Percentiles rank a stretch among this genome's conserved stretches.
Evolutionary conservation across 2,329 filamentous ascomycete species (phyloP).

Genomic region (Fusarium nematophilum): DNA sequence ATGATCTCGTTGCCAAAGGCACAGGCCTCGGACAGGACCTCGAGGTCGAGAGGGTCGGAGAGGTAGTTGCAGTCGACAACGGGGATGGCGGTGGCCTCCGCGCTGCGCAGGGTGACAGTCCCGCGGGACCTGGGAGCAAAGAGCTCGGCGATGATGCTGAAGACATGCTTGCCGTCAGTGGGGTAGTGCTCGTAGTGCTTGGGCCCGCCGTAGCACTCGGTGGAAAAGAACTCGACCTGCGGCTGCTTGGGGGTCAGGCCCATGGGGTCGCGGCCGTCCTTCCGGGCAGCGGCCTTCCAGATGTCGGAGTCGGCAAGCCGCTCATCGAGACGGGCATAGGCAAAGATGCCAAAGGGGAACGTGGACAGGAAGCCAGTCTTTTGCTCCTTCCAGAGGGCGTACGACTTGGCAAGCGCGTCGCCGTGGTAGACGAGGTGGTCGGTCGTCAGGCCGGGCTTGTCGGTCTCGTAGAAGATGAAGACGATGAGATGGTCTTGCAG

Average conservation of each 20-base stretch:
- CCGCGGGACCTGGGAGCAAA: conserved; percentile 69
- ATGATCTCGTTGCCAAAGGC: conserved; percentile 70
- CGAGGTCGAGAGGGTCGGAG: conserved; percentile 66
- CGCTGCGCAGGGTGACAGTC: conserved; percentile 61
- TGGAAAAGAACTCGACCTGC: conserved; percentile 72
- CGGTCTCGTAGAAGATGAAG: conserved; percentile 71
- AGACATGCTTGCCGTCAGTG: conserved; percentile 63
- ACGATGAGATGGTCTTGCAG: conserved; percentile 63
- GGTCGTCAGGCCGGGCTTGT: conserved; percentile 62
- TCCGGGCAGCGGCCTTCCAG: conserved; percentile 63
- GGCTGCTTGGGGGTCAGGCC: conserved; percentile 66
- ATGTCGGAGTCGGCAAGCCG: conserved; percentile 64
- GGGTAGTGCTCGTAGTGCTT: conserved; percentile 68
- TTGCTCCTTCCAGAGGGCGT: conserved; percentile 66
- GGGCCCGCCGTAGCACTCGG: conserved; percentile 70
- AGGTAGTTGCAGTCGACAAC: conserved; percentile 70
- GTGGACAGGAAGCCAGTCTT: conserved; percentile 68
- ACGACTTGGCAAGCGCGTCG: conserved; percentile 61
- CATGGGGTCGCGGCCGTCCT: conserved; percentile 70
- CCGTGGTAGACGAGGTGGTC: conserved; percentile 66
- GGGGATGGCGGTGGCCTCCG: conserved; percentile 62
- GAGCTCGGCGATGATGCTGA: conserved; percentile 68
- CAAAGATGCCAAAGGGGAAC: conserved; percentile 73
- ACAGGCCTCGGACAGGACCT: conserved; percentile 69
- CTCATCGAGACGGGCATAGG: conserved; percentile 70